phyloP scores from a whole-genome alignment of 2,329 filamentous ascomycete genomes.

The Pseudohalonectria lignicola region DNA sequence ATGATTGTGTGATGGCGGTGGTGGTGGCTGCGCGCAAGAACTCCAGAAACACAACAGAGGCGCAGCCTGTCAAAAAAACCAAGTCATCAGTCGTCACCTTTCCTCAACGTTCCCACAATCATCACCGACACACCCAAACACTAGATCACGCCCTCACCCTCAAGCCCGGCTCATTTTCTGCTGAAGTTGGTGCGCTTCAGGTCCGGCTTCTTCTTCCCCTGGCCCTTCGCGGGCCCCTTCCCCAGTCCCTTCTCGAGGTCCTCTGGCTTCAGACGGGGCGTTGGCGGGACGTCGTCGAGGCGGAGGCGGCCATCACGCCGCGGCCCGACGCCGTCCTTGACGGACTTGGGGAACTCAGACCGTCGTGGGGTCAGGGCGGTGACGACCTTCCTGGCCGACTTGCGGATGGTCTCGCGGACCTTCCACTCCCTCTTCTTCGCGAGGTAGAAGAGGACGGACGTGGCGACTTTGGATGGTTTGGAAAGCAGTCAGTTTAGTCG shows the following conservation, averaged over 20 bases:
- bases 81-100: neutral
- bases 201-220: constrained; percentile 13
- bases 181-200: constrained; percentile 23
- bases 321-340: constrained; percentile 28
- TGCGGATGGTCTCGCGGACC: constrained; percentile 58
- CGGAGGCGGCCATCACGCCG: constrained; percentile 26
- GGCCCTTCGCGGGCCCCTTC: constrained; percentile 3
- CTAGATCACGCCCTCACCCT: too few species aligned
- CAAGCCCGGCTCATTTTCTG: constrained; percentile 15
- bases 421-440: constrained; percentile 83
- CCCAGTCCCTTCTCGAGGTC: constrained; percentile 49
- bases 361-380: constrained; percentile 51
- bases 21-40: too few species aligned
- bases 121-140: too few species aligned
- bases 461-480: too few species aligned
- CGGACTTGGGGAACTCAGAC: constrained; percentile 47
- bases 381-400: constrained; percentile 53
- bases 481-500: too few species aligned
- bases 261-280: constrained; percentile 38
- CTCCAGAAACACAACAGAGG: too few species aligned
- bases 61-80: neutral
- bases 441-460: constrained; percentile 61
- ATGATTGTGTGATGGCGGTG: too few species aligned
- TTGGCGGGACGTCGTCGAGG: constrained; percentile 48
- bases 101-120: too few species aligned